A percentile compares a stretch with the other conserved stretches of the same genome.
Conservation (phyloP, 2,329 filamentous ascomycete genomes). For the Chaetomium sp. region DNA sequence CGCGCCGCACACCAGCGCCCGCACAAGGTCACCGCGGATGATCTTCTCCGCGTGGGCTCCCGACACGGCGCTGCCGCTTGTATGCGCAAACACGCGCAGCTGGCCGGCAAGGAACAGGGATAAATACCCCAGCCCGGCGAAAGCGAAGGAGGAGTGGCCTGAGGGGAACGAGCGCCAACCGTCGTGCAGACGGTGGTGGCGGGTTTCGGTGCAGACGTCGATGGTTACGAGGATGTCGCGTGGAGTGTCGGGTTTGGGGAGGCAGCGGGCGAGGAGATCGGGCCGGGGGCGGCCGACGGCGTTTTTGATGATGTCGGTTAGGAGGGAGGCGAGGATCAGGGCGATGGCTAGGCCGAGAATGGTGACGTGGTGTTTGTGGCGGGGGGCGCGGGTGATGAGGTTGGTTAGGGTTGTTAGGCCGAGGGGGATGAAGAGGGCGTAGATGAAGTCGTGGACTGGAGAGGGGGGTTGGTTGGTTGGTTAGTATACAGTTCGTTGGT, state of each 20-base stretch:
- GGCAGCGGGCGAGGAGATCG: constrained; percentile 67
- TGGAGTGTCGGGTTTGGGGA: constrained; percentile 51
- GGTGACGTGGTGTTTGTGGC: constrained; percentile 79
- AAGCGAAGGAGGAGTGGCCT: constrained; percentile 73
- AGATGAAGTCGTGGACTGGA: constrained; percentile 67
- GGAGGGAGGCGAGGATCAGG: constrained; percentile 68
- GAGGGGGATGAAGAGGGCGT: constrained; percentile 68
- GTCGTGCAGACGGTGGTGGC: constrained; percentile 66
- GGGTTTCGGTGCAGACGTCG: constrained; percentile 64
- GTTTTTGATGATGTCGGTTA: constrained; percentile 91
- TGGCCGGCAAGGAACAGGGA: constrained; percentile 64
- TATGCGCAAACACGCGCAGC: constrained; percentile 48
- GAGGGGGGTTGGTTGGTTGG: not conserved
- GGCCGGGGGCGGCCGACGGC: constrained; percentile 72
- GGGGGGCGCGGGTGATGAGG: constrained; percentile 50
- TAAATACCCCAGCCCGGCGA: constrained; percentile 70
- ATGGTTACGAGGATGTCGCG: constrained; percentile 52
- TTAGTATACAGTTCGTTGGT: not conserved
- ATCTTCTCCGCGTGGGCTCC: constrained; percentile 24
- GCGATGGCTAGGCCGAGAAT: constrained; percentile 74
- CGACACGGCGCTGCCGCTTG: constrained; percentile 15
- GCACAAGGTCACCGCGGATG: constrained; percentile 44
- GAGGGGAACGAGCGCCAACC: constrained; percentile 80
- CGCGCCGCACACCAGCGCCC: constrained; percentile 49
- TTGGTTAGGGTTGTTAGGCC: constrained; percentile 61